These are phyloP conservation scores for Mycena epipterygia DNA, from an alignment of 768 basidiomycete species.

Conservation along the genomic window DNA sequence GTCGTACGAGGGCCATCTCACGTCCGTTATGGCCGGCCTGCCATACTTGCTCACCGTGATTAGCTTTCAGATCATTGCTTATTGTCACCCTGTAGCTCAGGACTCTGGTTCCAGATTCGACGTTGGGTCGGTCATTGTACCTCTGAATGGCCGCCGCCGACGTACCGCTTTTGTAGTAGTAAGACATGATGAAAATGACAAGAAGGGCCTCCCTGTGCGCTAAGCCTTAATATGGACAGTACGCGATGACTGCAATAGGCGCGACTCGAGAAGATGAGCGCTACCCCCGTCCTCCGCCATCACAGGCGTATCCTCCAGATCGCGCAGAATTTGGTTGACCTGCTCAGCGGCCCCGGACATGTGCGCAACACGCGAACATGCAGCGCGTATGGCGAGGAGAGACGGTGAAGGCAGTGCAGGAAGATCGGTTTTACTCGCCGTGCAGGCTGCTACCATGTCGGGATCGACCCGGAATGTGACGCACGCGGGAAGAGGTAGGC, in stretches of 20 bases:
- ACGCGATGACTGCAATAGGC: slow-evolving; percentile 14
- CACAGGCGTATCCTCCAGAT: slow-evolving; percentile 35
- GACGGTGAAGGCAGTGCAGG: slow-evolving; percentile 34
- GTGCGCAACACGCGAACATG: slow-evolving; percentile 40
- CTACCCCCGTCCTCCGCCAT: slow-evolving; percentile 34
- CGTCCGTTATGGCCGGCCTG: too few relatives aligned
- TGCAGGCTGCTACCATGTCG: slow-evolving; percentile 15
- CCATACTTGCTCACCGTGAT: too few relatives aligned
- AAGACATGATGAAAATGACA: slow-evolving; percentile 1
- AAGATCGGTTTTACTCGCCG: background rate
- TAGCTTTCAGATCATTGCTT: too few relatives aligned
- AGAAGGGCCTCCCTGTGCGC: background rate
- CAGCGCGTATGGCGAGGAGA: slow-evolving; percentile 41
- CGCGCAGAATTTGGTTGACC: slow-evolving; percentile 32
- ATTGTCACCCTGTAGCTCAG: too few relatives aligned
- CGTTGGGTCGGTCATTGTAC: too few relatives aligned
- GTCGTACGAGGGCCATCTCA: too few relatives aligned
- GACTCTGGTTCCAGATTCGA: too few relatives aligned
- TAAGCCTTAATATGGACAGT: background rate
- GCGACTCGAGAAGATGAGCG: slow-evolving; percentile 19
- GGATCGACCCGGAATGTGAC: slow-evolving; percentile 35
- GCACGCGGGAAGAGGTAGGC: background rate
- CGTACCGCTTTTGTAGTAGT: too few relatives aligned
- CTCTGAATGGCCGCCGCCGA: too few relatives aligned
- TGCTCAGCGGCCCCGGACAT: slow-evolving; percentile 39